Evolutionary conservation across 148 eudicot genomes (phyloP).

Genomic region (Cornus suecica): DNA sequence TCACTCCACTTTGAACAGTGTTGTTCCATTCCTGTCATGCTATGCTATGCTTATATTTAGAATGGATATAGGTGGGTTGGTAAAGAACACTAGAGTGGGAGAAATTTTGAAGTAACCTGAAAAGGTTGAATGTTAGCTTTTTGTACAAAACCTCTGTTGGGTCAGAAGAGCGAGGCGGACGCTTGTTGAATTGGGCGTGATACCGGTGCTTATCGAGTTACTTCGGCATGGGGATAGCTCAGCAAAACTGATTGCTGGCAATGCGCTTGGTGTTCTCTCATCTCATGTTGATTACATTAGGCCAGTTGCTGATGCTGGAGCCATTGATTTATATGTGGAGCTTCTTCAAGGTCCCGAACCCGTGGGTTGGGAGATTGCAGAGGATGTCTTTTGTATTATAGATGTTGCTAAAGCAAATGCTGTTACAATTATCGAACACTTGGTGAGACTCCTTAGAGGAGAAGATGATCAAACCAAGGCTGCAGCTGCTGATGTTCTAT

Average conservation of each 20-base stretch:
- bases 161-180: conserved; percentile 33
- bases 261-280: conserved; percentile 59
- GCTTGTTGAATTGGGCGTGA: conserved; percentile 37
- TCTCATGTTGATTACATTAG: conserved; percentile 52
- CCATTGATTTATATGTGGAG: conserved; percentile 46
- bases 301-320: conserved; percentile 48
- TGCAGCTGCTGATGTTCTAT: conserved; percentile 48
- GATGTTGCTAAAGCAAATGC: conserved; percentile 46
- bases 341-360: conserved; percentile 44
- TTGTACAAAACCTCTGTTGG: too few species aligned
- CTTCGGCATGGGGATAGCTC: conserved; percentile 37
- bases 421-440: conserved; percentile 29
- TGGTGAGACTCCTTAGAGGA: conserved; percentile 44
- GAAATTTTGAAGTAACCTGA: too few species aligned
- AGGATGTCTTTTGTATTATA: conserved; percentile 49
- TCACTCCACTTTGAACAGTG: too few species aligned
- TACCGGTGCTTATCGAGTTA: conserved; percentile 41
- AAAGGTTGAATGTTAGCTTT: too few species aligned
- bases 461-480: conserved; percentile 36
- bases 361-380: conserved; percentile 52
- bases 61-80: too few species aligned
- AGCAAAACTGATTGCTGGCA: conserved; percentile 47
- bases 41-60: too few species aligned
- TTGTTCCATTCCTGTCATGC: too few species aligned
- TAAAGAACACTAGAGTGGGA: too few species aligned